These are phyloP conservation scores for Fomitopsis pinicola DNA, from an alignment of 1,284 basidiomycete species.

Conservation along the genomic window DNA sequence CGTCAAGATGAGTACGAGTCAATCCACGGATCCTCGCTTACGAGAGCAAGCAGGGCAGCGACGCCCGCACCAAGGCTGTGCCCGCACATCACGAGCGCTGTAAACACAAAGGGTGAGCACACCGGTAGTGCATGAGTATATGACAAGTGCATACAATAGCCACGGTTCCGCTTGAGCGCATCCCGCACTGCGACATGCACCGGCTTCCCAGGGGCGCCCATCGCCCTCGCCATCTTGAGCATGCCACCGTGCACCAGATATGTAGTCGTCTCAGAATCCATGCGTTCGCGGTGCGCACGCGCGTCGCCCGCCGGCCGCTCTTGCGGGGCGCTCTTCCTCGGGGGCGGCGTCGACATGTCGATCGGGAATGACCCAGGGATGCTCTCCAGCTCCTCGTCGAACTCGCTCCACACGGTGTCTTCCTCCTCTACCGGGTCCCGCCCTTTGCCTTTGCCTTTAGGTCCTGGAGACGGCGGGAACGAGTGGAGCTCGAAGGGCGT, in stretches of 20 bases:
- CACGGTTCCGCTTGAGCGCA: conserved; percentile 63
- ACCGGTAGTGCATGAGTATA: not conserved
- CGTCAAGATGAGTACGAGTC: too few species aligned
- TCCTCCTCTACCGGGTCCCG: not conserved
- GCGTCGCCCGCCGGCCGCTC: conserved; percentile 7
- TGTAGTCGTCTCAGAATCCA: conserved; percentile 8
- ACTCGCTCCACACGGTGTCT: conserved; percentile 12
- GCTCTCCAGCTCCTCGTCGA: conserved; percentile 23
- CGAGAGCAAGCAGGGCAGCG: conserved; percentile 70
- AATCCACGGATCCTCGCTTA: conserved; percentile 34
- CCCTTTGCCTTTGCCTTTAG: not conserved
- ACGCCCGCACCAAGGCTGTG: conserved; percentile 90
- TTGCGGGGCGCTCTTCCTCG: conserved; percentile 5
- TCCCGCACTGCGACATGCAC: conserved; percentile 72
- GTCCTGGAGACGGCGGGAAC: not conserved
- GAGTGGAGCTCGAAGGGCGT: conserved; percentile 54
- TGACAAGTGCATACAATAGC: conserved; percentile 48
- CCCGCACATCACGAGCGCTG: conserved; percentile 74
- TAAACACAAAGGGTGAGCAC: conserved; percentile 12
- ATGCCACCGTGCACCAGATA: conserved; percentile 78
- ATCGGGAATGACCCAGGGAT: conserved; percentile 29
- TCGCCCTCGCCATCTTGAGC: conserved; percentile 71
- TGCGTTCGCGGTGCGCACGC: conserved; percentile 14
- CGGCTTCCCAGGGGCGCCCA: conserved; percentile 73
- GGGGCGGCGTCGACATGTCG: conserved; percentile 23